These are phyloP conservation scores for Pisolithus albus DNA, from an alignment of 768 basidiomycete species.

Conservation along the genomic window DNA sequence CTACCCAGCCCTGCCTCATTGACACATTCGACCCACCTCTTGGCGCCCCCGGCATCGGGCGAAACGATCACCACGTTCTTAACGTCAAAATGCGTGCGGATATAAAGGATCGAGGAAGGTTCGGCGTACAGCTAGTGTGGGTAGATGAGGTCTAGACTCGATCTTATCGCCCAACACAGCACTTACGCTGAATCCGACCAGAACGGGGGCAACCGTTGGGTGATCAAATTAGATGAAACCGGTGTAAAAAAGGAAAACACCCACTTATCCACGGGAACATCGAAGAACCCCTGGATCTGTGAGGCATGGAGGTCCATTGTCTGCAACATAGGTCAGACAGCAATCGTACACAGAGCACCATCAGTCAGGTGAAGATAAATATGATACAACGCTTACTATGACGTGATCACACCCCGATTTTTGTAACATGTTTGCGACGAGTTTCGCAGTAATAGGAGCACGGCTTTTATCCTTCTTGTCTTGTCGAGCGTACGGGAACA, in stretches of 20 bases:
- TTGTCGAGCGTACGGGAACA: constrained; percentile 95
- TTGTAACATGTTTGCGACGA: constrained; percentile 96
- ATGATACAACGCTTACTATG: constrained; percentile 55
- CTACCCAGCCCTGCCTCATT: not conserved
- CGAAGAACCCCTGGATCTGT: constrained; percentile 99
- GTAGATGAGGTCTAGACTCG: constrained; percentile 17
- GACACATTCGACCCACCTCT: constrained; percentile 52
- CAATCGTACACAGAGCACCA: not conserved
- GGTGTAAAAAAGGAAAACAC: constrained; percentile 28
- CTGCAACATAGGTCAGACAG: constrained; percentile 32
- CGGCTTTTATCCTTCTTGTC: constrained; percentile 99
- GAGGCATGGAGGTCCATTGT: constrained; percentile 99
- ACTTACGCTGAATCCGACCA: constrained; percentile 43
- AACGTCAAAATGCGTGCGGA: constrained; percentile 84
- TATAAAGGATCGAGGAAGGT: constrained; percentile 90
- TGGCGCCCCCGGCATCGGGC: constrained; percentile 97
- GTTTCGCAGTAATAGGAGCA: constrained; percentile 95
- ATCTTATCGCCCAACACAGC: constrained; percentile 3
- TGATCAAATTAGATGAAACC: not conserved
- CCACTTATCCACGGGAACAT: constrained; percentile 99
- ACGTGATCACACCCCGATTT: constrained; percentile 93
- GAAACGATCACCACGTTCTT: constrained; percentile 89
- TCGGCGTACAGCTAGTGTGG: constrained; percentile 79
- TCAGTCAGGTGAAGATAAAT: not conserved
- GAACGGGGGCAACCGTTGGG: constrained; percentile 7